Evolutionary conservation across 1,284 basidiomycete genomes (phyloP), one percentile per base, ranked within the genome.

Genomic region (Sanguinoderma infundibulare): DNA sequence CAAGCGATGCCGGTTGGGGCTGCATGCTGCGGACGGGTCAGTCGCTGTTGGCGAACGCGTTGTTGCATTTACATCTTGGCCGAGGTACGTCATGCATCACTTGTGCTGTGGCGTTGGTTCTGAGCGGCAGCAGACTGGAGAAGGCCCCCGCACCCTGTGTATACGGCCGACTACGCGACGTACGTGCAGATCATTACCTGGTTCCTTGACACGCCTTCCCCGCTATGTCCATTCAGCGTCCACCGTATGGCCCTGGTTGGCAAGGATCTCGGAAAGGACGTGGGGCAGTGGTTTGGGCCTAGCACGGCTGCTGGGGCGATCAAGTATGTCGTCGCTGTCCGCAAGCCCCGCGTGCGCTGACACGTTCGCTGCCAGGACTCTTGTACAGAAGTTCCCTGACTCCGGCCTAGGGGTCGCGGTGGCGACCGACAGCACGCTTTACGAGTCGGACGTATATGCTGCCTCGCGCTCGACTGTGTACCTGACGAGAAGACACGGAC

Each of bases 211-310:
- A 91, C 93, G 12, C 95, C 97, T 0, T 87, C 91, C 0, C 87
- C 92, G 0, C 81, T 91, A n/a, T 90, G 91, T 49, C 97, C 97
- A 0, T 99, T 98, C 75, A 94, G 94, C 65, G 94, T 99, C 1
- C 97, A 99, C 77, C 87, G 95, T 44, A 98, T 99, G 90, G 96
- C 96, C 0, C 79, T 95, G 17, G 92, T 96, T 10, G 97, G 97
- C 3, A 97, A 98, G 73, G 91, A 96, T 66, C 83, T 98, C 1
- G 97, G 97, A 14, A 98, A 95, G 67, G 94, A 96, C 67, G 92
- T 98, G 0, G 97, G 97, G 2, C 92, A 96, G 75, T 98, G 97
- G 97, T 98, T 98, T 71, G 97, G 97, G 0, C 97, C 97, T 0
- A 97, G 94, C 72, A 97, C 95, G 0, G 97, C 97, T 32, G 95